Evolutionary conservation across 495 filamentous ascomycete genomes (phyloP), one percentile per base, ranked within the genome.

Genomic region (Elaphomyces granulatus): DNA sequence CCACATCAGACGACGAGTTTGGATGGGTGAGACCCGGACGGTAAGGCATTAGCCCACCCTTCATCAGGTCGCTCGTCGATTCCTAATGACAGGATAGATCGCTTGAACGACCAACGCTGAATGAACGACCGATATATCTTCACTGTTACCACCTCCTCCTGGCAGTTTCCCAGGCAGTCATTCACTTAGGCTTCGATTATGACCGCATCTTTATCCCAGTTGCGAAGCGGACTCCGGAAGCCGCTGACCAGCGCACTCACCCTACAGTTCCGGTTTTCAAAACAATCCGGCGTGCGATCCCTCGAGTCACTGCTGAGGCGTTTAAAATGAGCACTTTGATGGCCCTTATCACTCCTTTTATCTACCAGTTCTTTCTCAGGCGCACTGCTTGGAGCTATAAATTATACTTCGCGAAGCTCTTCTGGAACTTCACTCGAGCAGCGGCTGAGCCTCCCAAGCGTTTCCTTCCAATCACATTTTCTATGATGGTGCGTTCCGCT

Each of bases 71-170:
- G 12, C 12, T 6, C 23, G 6, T 28, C n/a, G n/a, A n/a, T 28
- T 28, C 23, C 23, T 28, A 28, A 28, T 12, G 6, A 32, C 31
- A 23, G 20, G 9, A 2, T 37, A 75, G 68, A 31, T 52, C 59
- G 15, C 68, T 81, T 40, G 86, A 90, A 54, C 71, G 88, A 12
- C 66, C 77, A 10, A 71, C 72, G n/a, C 58, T 95, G 44, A 98
- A 98, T 54, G 90, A 98, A 59, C 67, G 81, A 45, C 75, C 83
- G 1, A 68, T 98, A 21, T 93, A 86, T 56, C 64, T 95, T 14
- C 75, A 81, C 7, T 73, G 73, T 32, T 72, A 80, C 47, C 71
- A 87, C 40, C 44, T 82, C 4, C 56, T 75, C 1, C 61, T 88
- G 14, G 86, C 81, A 3, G 45, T 82, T 28, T 59, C 67, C 16